Evolutionary conservation across 2,329 filamentous ascomycete species (phyloP), one percentile per base, ranked within the genome.

Genomic region (Fusarium irregulare): DNA sequence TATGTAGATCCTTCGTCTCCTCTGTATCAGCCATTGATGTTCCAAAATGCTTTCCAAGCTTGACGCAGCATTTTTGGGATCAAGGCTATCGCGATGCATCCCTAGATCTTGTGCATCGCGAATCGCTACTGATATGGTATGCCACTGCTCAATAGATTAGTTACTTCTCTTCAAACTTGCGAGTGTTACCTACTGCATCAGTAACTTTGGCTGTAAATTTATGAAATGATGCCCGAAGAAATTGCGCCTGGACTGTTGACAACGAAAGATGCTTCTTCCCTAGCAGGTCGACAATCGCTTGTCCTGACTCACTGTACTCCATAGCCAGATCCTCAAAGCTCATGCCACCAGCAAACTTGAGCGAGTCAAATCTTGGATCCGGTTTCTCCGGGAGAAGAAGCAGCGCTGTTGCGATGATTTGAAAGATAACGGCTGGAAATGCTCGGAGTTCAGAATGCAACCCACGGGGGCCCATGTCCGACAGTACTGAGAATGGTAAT

Each of bases 21-120:
- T 80, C 74, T 90, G 84, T 25, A 88, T 83, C 48, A 83, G 78
- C 88, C 88, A 90, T 69, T 88, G 82, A 62, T 86, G 88, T 63
- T 87, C 84, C 18, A 89, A 77, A 4, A 85, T 78, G 32, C 83
- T 82, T 62, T 87, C 86, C 7, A 83, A 76, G 41, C 81, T 83
- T 41, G 82, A 77, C 37, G 83, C 78, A 16, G 76, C 78, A 4
- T 85, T 84, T 50, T 83, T 83, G 0, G 86, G 86, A 66, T 88
- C 86, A 28, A 84, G 77, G 37, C 79, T 81, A 66, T 87, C 84
- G 14, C 84, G 82, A 68, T 91, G 85, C 71, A 91, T 79, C 14
- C 88, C 88, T 42, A 90, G 83, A 70, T 90, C 88, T 73, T 90
- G 88, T 0, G 87, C 88, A 73, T 90, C 88, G 42, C 87, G 81